phyloP scores from a whole-genome alignment of 163 green algal genomes.

The Volvox carteri region DNA sequence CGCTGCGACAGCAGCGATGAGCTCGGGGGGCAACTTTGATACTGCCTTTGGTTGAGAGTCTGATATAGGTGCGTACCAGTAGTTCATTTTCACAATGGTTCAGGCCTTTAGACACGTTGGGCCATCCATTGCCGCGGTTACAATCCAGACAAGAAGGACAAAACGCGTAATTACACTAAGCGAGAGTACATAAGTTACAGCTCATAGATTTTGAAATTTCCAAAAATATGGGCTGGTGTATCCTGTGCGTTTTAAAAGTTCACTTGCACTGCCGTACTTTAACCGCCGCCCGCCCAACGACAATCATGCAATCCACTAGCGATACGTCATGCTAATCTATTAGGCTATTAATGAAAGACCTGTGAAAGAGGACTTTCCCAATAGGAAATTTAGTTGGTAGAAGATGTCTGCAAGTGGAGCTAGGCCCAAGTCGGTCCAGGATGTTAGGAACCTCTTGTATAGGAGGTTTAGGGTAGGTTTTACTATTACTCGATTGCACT shows the following conservation, averaged over 20 bases:
- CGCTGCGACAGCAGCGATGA: neutral
- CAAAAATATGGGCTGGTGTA: too few relatives aligned
- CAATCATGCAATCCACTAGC: too few relatives aligned
- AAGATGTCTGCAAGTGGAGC: neutral
- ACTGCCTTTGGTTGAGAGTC: neutral
- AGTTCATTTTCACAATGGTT: slow-evolving; percentile 26
- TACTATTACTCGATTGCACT: neutral
- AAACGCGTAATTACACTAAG: too few relatives aligned
- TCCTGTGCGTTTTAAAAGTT: too few relatives aligned
- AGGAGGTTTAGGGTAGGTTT: slow-evolving; percentile 30
- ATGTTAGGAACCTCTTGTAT: slow-evolving; percentile 23
- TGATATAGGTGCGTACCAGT: slow-evolving; percentile 5
- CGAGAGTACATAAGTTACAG: too few relatives aligned
- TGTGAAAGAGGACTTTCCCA: too few relatives aligned
- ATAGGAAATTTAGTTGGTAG: too few relatives aligned
- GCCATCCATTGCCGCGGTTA: slow-evolving; percentile 8
- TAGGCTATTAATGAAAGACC: too few relatives aligned
- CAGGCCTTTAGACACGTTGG: neutral
- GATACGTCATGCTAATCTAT: too few relatives aligned
- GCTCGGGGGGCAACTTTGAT: neutral
- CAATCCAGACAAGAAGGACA: neutral
- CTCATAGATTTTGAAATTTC: too few relatives aligned
- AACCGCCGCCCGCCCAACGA: neutral
- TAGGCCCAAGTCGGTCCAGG: neutral
- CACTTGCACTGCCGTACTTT: too few relatives aligned